Conservation (phyloP, 1,139 yeast genomes). For the Blastobotrys malaysiensis region DNA sequence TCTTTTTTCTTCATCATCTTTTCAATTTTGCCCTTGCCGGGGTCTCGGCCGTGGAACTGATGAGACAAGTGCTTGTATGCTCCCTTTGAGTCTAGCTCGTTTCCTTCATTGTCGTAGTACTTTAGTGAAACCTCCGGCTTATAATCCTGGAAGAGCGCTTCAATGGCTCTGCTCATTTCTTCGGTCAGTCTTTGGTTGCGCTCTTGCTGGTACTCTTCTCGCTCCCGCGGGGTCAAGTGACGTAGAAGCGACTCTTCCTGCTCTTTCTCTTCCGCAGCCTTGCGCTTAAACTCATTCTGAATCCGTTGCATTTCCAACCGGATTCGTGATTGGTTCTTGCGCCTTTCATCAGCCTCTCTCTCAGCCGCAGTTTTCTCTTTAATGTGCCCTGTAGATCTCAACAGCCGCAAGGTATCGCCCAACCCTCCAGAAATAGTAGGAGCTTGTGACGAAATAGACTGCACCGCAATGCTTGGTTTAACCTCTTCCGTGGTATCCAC, state of each 20-base stretch:
- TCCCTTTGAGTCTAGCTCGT: constrained; percentile 58
- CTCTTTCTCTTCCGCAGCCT: background rate
- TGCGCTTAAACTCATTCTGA: background rate
- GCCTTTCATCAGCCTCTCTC: constrained; percentile 1
- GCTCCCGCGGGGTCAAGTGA: background rate
- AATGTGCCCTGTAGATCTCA: constrained; percentile 44
- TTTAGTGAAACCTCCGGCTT: constrained; percentile 60
- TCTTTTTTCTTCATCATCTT: constrained; percentile 35
- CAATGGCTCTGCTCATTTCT: constrained; percentile 27
- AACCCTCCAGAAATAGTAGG: constrained; percentile 42
- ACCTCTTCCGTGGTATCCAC: background rate
- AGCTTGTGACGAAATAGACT: background rate
- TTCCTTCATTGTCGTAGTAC: constrained; percentile 70
- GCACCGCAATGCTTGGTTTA: constrained; percentile 1
- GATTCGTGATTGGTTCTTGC: background rate
- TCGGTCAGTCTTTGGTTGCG: constrained; percentile 22
- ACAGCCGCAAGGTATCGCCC: constrained; percentile 52
- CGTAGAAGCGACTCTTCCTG: background rate
- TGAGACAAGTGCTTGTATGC: constrained; percentile 85
- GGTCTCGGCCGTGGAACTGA: constrained; percentile 71
- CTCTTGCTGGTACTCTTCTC: constrained; percentile 11
- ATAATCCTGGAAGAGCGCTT: constrained; percentile 41
- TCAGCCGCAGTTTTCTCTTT: constrained; percentile 20
- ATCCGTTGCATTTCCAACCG: background rate
- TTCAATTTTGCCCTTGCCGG: constrained; percentile 42